These are phyloP conservation scores for Jaenimonas drosophilae DNA, from an alignment of 208 protist genomes.

Conservation along the genomic window DNA sequence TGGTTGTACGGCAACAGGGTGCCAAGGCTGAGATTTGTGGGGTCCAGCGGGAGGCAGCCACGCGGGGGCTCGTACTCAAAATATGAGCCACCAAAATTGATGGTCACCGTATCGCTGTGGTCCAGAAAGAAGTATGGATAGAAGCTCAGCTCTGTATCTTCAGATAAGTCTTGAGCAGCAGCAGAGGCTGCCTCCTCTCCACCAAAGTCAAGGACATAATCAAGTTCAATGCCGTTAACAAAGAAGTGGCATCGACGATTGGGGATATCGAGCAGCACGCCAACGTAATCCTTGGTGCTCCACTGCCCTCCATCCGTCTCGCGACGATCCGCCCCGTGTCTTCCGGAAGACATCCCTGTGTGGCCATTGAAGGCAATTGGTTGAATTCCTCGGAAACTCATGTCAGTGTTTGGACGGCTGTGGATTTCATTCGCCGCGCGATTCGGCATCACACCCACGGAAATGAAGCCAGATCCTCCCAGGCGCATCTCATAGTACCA, in stretches of 20 bases:
- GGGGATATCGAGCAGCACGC: constrained; percentile 64
- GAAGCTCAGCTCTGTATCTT: constrained; percentile 21
- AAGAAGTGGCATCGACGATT: constrained; percentile 45
- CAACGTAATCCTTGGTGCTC: constrained; percentile 66
- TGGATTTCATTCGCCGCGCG: constrained; percentile 5
- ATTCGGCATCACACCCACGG: constrained; percentile 60
- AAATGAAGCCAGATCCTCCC: constrained; percentile 42
- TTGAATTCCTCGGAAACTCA: constrained; percentile 1
- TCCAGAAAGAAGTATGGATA: constrained; percentile 69
- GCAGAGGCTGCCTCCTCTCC: constrained; percentile 11
- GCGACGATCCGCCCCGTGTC: constrained; percentile 4
- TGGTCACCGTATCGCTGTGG: constrained; percentile 38
- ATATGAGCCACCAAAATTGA: constrained; percentile 83
- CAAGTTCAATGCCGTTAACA: constrained; percentile 56
- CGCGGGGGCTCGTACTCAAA: constrained; percentile 78
- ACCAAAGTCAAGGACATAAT: constrained; percentile 9
- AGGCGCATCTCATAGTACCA: constrained; percentile 90
- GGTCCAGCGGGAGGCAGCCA: constrained; percentile 75
- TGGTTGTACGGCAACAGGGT: constrained; percentile 84
- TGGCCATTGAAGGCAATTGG: constrained; percentile 73
- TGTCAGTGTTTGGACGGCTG: too few species aligned
- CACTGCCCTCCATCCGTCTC: constrained; percentile 14
- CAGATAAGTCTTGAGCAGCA: constrained; percentile 5
- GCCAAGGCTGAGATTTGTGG: constrained; percentile 55
- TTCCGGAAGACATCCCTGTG: constrained; percentile 28